These are phyloP conservation scores for Pleomassaria siparia DNA, from an alignment of 2,329 filamentous ascomycete species.

Conservation along the genomic window DNA sequence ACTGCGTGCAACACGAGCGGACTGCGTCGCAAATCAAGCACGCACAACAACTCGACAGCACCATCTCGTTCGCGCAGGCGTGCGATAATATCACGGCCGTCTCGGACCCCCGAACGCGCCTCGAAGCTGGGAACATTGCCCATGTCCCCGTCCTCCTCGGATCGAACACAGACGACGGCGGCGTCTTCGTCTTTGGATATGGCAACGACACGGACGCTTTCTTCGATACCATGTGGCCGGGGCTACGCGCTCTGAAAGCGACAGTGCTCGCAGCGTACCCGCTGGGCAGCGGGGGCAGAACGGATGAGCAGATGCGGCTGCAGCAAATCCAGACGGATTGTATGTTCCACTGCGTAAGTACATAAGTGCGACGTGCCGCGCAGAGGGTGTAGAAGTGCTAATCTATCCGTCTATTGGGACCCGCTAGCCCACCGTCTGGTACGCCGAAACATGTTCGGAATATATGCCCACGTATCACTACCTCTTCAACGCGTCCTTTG, in stretches of 20 bases:
- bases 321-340: constrained; percentile 11
- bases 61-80: constrained; percentile 19
- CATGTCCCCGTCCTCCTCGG: constrained; percentile 28
- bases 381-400: too few relatives aligned
- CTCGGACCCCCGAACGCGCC: constrained; percentile 14
- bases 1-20: constrained; percentile 24
- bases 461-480: constrained; percentile 10
- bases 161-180: constrained; percentile 30
- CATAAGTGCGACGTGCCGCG: too few relatives aligned
- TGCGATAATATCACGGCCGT: constrained; percentile 28
- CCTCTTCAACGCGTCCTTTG: constrained; percentile 31
- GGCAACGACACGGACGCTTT: constrained; percentile 19
- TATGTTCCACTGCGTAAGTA: constrained; percentile 13
- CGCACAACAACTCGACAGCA: constrained; percentile 18
- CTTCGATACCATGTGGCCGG: constrained; percentile 13
- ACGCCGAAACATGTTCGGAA: constrained; percentile 5
- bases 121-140: constrained; percentile 24
- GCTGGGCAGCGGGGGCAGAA: constrained; percentile 9
- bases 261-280: constrained; percentile 21
- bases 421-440: constrained; percentile 4
- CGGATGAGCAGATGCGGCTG: not conserved
- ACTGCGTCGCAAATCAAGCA: constrained; percentile 20
- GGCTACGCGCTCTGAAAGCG: constrained; percentile 16
- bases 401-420: not conserved
- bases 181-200: constrained; percentile 22